Conservation (phyloP, 2,329 filamentous ascomycete genomes). For the Botrytis byssoidea region DNA sequence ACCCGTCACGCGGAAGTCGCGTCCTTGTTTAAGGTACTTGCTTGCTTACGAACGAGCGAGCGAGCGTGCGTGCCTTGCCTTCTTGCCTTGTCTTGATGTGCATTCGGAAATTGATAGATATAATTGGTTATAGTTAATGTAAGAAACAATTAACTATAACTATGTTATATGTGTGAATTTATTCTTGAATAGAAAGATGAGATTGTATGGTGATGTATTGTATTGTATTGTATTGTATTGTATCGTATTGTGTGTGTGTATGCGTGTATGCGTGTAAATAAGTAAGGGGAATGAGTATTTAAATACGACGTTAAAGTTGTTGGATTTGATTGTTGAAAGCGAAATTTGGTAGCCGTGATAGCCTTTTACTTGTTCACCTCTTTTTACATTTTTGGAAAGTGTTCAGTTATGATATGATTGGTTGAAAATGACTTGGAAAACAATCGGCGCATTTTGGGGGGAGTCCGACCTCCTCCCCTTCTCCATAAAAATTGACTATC, state of each 20-base stretch:
- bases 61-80: not conserved
- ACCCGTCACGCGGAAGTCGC: slow-evolving; percentile 21
- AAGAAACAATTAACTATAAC: too few species aligned
- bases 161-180: too few species aligned
- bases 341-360: not conserved
- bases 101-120: not conserved
- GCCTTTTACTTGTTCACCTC: not conserved
- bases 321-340: not conserved
- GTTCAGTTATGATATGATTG: not conserved
- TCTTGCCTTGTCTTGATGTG: not conserved
- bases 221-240: not conserved
- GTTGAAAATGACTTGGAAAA: not conserved
- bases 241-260: not conserved
- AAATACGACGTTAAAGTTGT: not conserved
- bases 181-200: too few species aligned
- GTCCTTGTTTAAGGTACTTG: slow-evolving; percentile 16
- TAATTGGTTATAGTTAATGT: not conserved
- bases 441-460: not conserved
- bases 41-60: too few species aligned
- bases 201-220: not conserved
- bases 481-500: not conserved
- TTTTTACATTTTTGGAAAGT: not conserved
- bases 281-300: not conserved
- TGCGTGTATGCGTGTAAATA: not conserved
- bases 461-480: not conserved